Percentiles rank a stretch among this genome's conserved stretches.
Conservation (phyloP, 768 basidiomycete genomes). For the Boletus rubescentipes region DNA sequence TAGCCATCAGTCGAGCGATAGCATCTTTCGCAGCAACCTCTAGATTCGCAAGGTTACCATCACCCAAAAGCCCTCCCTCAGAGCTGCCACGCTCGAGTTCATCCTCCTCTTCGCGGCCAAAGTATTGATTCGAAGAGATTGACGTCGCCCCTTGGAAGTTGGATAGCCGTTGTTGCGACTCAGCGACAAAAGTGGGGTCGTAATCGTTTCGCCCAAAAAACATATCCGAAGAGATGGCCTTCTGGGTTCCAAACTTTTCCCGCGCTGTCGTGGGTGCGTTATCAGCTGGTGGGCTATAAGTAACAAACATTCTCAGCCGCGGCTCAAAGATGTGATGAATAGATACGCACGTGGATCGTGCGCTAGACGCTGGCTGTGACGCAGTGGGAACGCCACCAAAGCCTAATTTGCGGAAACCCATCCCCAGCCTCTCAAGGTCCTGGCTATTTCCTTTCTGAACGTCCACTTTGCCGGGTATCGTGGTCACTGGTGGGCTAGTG, state of each 20-base stretch:
- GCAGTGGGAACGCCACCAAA: conserved; percentile 80
- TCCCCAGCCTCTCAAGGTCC: conserved; percentile 57
- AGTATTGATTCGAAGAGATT: conserved; percentile 96
- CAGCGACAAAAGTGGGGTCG: conserved; percentile 65
- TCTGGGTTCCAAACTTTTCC: conserved; percentile 89
- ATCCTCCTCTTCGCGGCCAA: conserved; percentile 87
- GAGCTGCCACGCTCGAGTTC: conserved; percentile 39
- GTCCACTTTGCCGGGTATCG: conserved; percentile 30
- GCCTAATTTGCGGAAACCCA: conserved; percentile 77
- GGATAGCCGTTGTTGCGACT: conserved; percentile 80
- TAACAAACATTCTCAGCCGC: background rate
- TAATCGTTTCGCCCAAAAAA: conserved; percentile 91
- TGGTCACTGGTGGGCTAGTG: conserved; percentile 22
- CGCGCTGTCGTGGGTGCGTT: conserved; percentile 78
- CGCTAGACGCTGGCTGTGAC: conserved; percentile 50
- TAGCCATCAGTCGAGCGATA: conserved; percentile 68
- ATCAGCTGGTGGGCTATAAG: conserved; percentile 36
- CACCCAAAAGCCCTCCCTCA: conserved; percentile 55
- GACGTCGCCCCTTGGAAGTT: conserved; percentile 89
- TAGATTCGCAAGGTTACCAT: conserved; percentile 51
- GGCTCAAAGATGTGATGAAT: background rate
- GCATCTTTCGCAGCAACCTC: conserved; percentile 75
- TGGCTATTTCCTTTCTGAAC: conserved; percentile 42
- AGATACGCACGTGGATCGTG: conserved; percentile 37
- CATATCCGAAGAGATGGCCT: conserved; percentile 97